Evolutionary conservation across 345 rosid species (phyloP), one percentile per base, ranked within the genome.

Genomic region (Eucalyptus pauciflora): DNA sequence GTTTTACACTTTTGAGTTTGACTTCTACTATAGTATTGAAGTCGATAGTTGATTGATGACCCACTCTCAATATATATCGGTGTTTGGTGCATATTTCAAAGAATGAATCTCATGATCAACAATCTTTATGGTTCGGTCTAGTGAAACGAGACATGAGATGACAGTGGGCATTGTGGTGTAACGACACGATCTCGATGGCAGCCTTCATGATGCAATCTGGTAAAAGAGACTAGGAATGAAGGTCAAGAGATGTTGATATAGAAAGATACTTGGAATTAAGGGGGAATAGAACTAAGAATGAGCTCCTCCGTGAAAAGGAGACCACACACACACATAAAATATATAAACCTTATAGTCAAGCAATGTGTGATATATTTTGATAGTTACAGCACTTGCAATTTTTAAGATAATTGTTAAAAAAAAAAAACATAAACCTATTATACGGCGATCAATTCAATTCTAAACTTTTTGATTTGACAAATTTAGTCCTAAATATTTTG

Each of bases 131-230:
- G 14, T 58, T 58, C 6, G 1, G 13, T 24, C 2, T 25, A 58
- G 27, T 25, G 64, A 25, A 51, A 20, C 1, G 0, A 58, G 64
- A 58, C 13, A 13, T 13, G 9, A 27, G 69, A 62, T 62, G 31
- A 62, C 29, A 17, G 69, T 29, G 33, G 33, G 69, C 8, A 6
- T 62, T 62, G 33, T 12, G 69, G 33, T 62, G 33, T 62, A 12
- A 6, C 5, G 1, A 58, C 7, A 1, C 1, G 3, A 27, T 60
- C n/a, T 60, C 7, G 33, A 62, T 62, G 33, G 31, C 5, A 62
- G 1, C 16, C 16, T 62, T 13, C 29, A 25, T 58, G 13, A 25
- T 58, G 24, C 2, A 5, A 17, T 13, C 0, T 0, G 17, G 33
- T 27, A 15, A 62, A 62, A 60, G 2, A 29, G 69, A 62, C 13